Conservation (phyloP, 805 yeast genomes). For the Yamadazyma endophytica region DNA sequence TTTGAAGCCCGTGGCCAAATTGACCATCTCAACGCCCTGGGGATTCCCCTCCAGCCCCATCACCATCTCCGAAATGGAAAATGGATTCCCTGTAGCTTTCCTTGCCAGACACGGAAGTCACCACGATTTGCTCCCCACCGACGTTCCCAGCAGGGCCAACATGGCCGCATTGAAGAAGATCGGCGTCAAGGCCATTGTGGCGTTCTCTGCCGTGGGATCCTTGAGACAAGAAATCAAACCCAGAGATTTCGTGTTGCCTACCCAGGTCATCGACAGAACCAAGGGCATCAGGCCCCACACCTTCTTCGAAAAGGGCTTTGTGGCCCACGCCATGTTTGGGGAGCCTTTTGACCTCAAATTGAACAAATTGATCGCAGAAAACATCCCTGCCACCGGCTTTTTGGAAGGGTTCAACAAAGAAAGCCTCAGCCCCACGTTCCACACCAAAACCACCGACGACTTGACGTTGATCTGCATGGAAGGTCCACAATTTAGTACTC, state of each 20-base stretch:
- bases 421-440: conserved; percentile 45
- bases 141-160: conserved; percentile 90
- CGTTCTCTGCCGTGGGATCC: conserved; percentile 96
- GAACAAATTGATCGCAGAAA: conserved; percentile 58
- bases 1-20: conserved; percentile 77
- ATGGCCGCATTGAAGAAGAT: conserved; percentile 89
- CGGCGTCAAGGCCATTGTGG: conserved; percentile 84
- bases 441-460: conserved; percentile 66
- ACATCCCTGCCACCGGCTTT: conserved; percentile 39
- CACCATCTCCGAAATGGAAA: conserved; percentile 74
- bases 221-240: conserved; percentile 86
- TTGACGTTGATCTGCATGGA: conserved; percentile 94
- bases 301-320: conserved; percentile 87
- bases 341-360: conserved; percentile 87
- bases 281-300: conserved; percentile 91
- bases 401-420: conserved; percentile 48
- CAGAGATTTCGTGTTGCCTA: conserved; percentile 94
- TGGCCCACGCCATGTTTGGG: conserved; percentile 96
- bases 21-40: conserved; percentile 92
- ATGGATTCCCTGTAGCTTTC: conserved; percentile 86
- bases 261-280: conserved; percentile 94
- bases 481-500: conserved; percentile 96
- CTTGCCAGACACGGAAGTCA: conserved; percentile 91
- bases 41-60: conserved; percentile 94
- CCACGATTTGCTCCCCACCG: conserved; percentile 86